Base-by-base conservation (phyloP, 2,329 filamentous ascomycete species). In the Sporothrix protearum region DNA sequence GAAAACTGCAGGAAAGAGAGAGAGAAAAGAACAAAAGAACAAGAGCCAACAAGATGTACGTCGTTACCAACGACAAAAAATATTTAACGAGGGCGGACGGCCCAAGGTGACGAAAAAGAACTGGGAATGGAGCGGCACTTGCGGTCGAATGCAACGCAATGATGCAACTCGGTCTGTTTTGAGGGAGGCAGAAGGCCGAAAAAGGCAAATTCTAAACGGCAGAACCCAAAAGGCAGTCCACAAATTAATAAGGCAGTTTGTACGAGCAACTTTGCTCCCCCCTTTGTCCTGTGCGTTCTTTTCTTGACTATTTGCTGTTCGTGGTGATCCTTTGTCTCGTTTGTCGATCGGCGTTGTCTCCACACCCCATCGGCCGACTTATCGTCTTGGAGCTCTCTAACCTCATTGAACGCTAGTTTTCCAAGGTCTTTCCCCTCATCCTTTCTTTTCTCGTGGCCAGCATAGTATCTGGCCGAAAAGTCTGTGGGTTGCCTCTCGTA, bases 321-420 rank as follows among this genome's bases (percentile, higher is more conserved):
- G 22, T 53, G 14, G 22, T 51, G n/a, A n/a, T 51, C 25, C 45
- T 68, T 68, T 68, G 45, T 68, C 64, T 68, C 28, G 8, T 36
- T 36, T 51, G 64, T 51, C 30, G 64, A 68, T 68, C 30, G 59
- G 36, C 30, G 47, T 7, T 36, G n/a, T 68, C 64, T 12, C 47
- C 63, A 14, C 42, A 33, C 25, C n/a, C 16, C 19, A 49, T 66
- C 61, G 39, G 61, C 22, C 39, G 25, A 49, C 59, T 30, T 22
- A 22, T 14, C 10, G 16, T 16, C 30, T 33, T 36, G n/a, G 16
- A 53, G 28, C n/a, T 9, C 22, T 25, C 12, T 1, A 53, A 28
- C 33, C 8, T 3, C 33, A n/a, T 36, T 36, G 8, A 36, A 36
- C 33, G 3, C 33, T 36, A 4, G 3, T 36, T 3, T 36, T 4